Conservation (phyloP, 1,284 basidiomycete genomes). For the Boletus subluridellus region DNA sequence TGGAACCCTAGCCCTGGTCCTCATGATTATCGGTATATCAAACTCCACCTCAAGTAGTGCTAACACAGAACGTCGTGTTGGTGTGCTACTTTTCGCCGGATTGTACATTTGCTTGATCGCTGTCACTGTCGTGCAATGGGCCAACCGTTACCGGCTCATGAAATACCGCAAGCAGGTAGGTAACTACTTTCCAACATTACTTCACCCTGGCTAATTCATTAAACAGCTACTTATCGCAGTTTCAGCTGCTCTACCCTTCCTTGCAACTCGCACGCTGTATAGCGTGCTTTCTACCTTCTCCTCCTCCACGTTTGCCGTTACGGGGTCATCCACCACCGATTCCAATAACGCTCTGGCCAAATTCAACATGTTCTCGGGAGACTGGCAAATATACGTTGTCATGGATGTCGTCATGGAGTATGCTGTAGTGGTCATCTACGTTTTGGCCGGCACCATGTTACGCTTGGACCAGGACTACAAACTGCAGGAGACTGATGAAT, state of each 20-base stretch:
- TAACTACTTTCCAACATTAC: constrained; percentile 10
- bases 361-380: constrained; percentile 52
- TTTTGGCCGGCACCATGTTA: constrained; percentile 38
- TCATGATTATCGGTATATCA: constrained; percentile 50
- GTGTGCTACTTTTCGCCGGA: constrained; percentile 48
- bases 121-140: constrained; percentile 47
- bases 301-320: constrained; percentile 41
- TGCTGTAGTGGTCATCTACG: constrained; percentile 47
- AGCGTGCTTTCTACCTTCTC: constrained; percentile 53
- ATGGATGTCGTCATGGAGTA: constrained; percentile 60
- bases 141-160: constrained; percentile 45
- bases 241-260: constrained; percentile 52
- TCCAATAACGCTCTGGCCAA: constrained; percentile 37
- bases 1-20: constrained; percentile 42
- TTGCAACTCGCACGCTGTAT: constrained; percentile 49
- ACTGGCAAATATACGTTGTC: constrained; percentile 53
- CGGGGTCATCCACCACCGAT: constrained; percentile 21
- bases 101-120: constrained; percentile 45
- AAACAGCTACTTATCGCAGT: constrained; percentile 41
- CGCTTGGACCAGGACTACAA: constrained; percentile 35
- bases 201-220: constrained; percentile 8
- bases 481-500: constrained; percentile 31
- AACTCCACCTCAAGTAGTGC: constrained; percentile 16
- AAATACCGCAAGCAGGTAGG: constrained; percentile 47
- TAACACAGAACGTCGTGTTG: constrained; percentile 45